These are phyloP conservation scores for Gomphus bonarii DNA, from an alignment of 1,284 basidiomycete species.

Conservation along the genomic window DNA sequence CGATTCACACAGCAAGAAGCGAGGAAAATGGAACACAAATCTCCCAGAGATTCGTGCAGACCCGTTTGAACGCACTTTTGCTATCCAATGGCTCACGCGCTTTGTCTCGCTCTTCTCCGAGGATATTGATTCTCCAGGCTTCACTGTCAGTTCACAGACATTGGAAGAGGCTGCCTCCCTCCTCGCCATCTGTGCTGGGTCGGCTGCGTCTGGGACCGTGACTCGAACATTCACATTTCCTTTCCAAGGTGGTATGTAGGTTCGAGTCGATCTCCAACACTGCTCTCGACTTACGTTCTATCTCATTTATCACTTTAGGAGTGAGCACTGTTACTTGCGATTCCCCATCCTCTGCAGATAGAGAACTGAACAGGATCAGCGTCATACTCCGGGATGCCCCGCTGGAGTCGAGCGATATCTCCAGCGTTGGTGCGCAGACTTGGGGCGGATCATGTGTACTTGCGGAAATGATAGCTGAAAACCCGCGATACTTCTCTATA, in stretches of 20 bases:
- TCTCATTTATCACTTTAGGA: not conserved
- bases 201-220: conserved; percentile 30
- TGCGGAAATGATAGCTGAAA: conserved; percentile 61
- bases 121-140: conserved; percentile 2
- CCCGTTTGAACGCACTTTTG: conserved; percentile 55
- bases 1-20: not conserved
- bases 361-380: conserved; percentile 16
- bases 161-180: conserved; percentile 51
- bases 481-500: conserved; percentile 46
- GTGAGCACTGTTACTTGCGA: not conserved
- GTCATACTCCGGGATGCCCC: conserved; percentile 65
- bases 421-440: conserved; percentile 79
- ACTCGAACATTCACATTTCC: conserved; percentile 32
- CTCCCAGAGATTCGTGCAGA: conserved; percentile 31
- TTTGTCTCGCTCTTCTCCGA: conserved; percentile 30
- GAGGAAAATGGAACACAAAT: not conserved
- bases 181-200: conserved; percentile 47
- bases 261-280: not conserved
- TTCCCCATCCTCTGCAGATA: conserved; percentile 9
- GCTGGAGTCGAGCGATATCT: conserved; percentile 63
- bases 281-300: conserved; percentile 9
- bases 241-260: not conserved
- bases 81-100: conserved; percentile 60
- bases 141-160: conserved; percentile 16
- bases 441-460: conserved; percentile 85